Percentiles rank a stretch among this genome's conserved stretches.
These are phyloP conservation scores for Fraxinus anomala DNA, from an alignment of 257 asterid species.

Conservation along the genomic window DNA sequence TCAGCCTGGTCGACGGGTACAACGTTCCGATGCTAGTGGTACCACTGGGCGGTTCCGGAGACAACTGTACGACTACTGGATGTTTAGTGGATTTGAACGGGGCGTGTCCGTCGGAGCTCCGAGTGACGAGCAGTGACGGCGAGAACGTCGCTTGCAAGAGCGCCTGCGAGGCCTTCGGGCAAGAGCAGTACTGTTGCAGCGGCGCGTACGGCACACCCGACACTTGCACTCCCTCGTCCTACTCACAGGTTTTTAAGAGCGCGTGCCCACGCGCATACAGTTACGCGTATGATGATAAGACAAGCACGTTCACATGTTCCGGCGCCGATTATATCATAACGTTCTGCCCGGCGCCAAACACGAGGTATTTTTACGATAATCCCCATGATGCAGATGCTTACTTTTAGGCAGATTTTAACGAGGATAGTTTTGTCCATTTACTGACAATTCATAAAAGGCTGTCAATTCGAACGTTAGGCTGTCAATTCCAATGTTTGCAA, in stretches of 20 bases:
- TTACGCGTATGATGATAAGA: slow-evolving; percentile 85
- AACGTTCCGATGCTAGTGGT: slow-evolving; percentile 86
- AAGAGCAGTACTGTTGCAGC: slow-evolving; percentile 75
- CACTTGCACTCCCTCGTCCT: slow-evolving; percentile 68
- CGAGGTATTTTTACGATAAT: slow-evolving; percentile 57
- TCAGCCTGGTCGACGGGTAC: slow-evolving; percentile 93
- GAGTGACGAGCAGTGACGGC: slow-evolving; percentile 54
- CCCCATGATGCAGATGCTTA: neutral
- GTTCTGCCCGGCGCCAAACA: slow-evolving; percentile 83
- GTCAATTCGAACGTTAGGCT: slow-evolving; percentile 23
- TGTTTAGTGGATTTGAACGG: slow-evolving; percentile 72
- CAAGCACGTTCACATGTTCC: slow-evolving; percentile 82
- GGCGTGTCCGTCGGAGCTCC: slow-evolving; percentile 74
- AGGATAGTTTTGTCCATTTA: slow-evolving; percentile 24
- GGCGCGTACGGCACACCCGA: slow-evolving; percentile 81
- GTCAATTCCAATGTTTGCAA: neutral
- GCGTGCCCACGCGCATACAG: slow-evolving; percentile 93
- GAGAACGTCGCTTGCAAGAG: slow-evolving; percentile 79
- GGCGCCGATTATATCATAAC: slow-evolving; percentile 68
- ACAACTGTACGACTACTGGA: slow-evolving; percentile 64
- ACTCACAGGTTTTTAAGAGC: slow-evolving; percentile 64
- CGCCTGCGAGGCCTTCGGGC: slow-evolving; percentile 84
- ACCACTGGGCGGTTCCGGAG: slow-evolving; percentile 82
- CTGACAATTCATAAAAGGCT: neutral
- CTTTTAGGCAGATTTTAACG: neutral